Evolutionary conservation across 2,329 filamentous ascomycete genomes (phyloP), one percentile per base, ranked within the genome.

Genomic region (Aspergillus glaucus): DNA sequence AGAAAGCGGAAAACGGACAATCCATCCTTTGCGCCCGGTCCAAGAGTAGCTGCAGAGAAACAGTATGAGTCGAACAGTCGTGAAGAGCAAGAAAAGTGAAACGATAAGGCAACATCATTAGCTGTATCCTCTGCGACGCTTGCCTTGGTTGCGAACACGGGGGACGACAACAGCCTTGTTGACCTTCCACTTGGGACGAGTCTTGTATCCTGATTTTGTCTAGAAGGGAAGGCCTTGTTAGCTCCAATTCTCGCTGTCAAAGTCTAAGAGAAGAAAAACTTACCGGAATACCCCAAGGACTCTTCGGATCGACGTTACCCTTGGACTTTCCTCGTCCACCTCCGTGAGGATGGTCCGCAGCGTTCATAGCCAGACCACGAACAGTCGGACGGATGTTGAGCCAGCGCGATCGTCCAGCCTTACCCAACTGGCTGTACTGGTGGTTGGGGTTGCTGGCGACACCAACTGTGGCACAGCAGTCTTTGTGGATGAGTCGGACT

Each of bases 241-340:
- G 54, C 52, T 41, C 19, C 15, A 15, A 6, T 37, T 37, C 34
- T 10, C 3, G n/a, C 8, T 22, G 10, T 40, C n/a, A 40, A 21
- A 22, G 9, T 34, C 6, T 19, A 9, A 21, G 17, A 6, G 15
- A 21, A 40, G 17, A 19, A 44, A 57, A 47, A 82, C 88, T 75
- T 86, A 94, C 90, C 65, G 89, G 92, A 66, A 84, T 86, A 68
- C 94, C 93, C 93, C 94, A 98, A 50, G 93, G 93, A 74, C 89
- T 95, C 61, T 93, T 89, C 30, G 94, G 93, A 66, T 95, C 80
- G 53, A 91, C 84, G 67, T 96, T 95, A 82, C 93, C 90, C 88
- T 98, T 98, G 50, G 90, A 96, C 76, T 98, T 98, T 76, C 93
- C 93, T 79, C 94, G 84, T 73, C 93, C 93, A 87, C 93, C 93